Percentiles rank a stretch among this genome's conserved stretches.
Conservation (phyloP, 306 rosid species). For the Vicia sativa region DNA sequence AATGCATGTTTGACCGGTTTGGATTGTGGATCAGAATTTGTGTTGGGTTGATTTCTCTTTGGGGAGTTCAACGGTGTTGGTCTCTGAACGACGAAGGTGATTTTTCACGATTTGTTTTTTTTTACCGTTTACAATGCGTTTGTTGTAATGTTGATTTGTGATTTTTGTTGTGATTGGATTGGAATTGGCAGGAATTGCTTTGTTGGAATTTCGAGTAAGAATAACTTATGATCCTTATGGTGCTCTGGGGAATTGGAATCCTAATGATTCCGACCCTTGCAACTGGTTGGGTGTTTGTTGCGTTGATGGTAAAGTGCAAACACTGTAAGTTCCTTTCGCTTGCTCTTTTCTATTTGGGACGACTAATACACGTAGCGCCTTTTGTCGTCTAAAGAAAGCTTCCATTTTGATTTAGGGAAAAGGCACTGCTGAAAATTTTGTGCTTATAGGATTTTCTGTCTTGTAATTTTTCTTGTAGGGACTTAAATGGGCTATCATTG, state of each 20-base stretch:
- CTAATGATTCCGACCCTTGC: constrained; percentile 66
- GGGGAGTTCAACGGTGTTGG: constrained; percentile 48
- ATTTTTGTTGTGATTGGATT: constrained; percentile 32
- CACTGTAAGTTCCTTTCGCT: constrained; percentile 60
- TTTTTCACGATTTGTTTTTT: constrained; percentile 11
- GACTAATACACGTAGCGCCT: too few relatives aligned
- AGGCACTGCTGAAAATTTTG: constrained; percentile 1
- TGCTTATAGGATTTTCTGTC: constrained; percentile 34
- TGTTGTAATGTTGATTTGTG: constrained; percentile 27
- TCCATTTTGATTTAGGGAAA: constrained; percentile 5
- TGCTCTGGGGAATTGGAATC: constrained; percentile 72
- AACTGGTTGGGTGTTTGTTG: constrained; percentile 78
- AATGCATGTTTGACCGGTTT: constrained; percentile 52
- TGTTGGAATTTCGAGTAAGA: constrained; percentile 63
- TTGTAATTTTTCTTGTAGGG: constrained; percentile 51
- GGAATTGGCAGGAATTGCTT: constrained; percentile 60
- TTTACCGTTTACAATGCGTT: constrained; percentile 23
- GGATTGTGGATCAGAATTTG: constrained; percentile 56
- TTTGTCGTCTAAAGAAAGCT: background rate
- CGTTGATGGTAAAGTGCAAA: constrained; percentile 60
- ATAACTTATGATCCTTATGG: constrained; percentile 69
- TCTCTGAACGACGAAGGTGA: constrained; percentile 83
- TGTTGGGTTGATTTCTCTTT: constrained; percentile 53
- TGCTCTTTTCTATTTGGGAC: too few relatives aligned
- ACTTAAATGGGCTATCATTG: constrained; percentile 62